Percentiles rank a stretch among this genome's conserved stretches.
Evolutionary conservation across 306 rosid genomes (phyloP).

Genomic region (peach (Prunus persica)): Prunus_persica_NCBIv2 NC_034010.1:4826001-4826500

Average conservation of each 20-base stretch:
- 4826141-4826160: background rate
- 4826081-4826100: background rate
- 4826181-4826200: background rate
- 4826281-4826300: background rate
- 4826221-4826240: background rate
- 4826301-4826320: background rate
- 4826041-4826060: background rate
- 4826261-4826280: background rate
- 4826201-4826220: background rate
- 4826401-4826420: background rate
- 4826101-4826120: background rate
- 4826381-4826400: background rate
- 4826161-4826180: background rate
- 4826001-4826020: background rate
- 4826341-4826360: background rate
- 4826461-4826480: background rate
- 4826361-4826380: background rate
- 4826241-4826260: background rate
- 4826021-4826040: background rate
- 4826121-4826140: background rate
- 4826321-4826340: background rate
- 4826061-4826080: background rate
- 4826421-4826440: background rate
- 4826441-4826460: background rate
- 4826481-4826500: constrained; percentile 5